Percentiles rank a stretch among this genome's conserved stretches.
Conservation (phyloP, 2,329 filamentous ascomycete genomes). For the Monilinia fructigena region DNA sequence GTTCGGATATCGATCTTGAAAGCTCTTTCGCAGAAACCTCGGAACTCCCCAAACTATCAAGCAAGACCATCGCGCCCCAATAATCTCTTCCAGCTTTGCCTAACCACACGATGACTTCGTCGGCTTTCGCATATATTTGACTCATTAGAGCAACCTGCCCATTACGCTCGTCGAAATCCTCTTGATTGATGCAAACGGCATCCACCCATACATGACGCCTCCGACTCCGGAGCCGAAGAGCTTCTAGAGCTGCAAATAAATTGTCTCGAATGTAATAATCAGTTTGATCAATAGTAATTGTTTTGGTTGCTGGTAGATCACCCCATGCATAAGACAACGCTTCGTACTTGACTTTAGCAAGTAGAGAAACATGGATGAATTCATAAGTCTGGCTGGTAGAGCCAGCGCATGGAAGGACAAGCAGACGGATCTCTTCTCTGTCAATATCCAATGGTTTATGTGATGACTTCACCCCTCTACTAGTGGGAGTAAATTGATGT, state of each 20-base stretch:
- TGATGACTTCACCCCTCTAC: not conserved
- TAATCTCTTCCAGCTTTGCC: constrained; percentile 21
- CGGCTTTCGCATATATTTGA: constrained; percentile 17
- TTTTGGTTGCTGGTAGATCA: constrained; percentile 8
- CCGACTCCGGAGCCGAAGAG: constrained; percentile 7
- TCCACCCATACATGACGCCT: constrained; percentile 20
- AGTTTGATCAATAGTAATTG: constrained; percentile 13
- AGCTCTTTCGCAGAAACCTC: constrained; percentile 15
- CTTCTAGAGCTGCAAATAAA: constrained; percentile 14
- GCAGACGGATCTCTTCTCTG: constrained; percentile 15
- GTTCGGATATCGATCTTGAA: constrained; percentile 9
- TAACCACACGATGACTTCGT: constrained; percentile 19
- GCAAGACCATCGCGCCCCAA: constrained; percentile 21
- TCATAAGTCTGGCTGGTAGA: constrained; percentile 1
- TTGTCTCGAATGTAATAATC: constrained; percentile 17
- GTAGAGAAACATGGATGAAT: constrained; percentile 23
- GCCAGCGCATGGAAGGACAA: constrained; percentile 13
- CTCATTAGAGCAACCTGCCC: constrained; percentile 20
- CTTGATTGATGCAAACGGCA: constrained; percentile 23
- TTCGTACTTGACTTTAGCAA: constrained; percentile 20
- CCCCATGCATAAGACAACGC: constrained; percentile 26
- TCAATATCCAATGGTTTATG: constrained; percentile 7
- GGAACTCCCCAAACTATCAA: constrained; percentile 12
- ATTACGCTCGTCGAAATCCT: constrained; percentile 21
- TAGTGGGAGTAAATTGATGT: not conserved